Evolutionary conservation across 169 alveolate genomes (phyloP), one percentile per base, ranked within the genome.

Genomic region (Plasmodium gonderi): DNA sequence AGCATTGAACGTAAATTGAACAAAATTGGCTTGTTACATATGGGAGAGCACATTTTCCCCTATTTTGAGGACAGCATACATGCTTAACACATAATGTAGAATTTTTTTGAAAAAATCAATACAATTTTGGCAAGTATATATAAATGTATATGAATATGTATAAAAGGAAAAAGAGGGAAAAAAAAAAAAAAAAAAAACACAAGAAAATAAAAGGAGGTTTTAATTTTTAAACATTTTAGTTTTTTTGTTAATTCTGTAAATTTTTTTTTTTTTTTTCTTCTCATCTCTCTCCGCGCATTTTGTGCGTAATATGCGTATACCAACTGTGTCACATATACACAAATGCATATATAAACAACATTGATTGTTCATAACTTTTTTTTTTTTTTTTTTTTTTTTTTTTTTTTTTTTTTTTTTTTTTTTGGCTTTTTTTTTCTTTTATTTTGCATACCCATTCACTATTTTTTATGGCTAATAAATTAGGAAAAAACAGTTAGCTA

Each of bases 171-270:
- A 47, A 80, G 36, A 64, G 26, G 20, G 69, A 80, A 47, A 80
- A 14, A 82, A 3, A 45, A 40, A 33, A 2, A 44, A 82, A 47
- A 38, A 17, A 29, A 67, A 47, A 38, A 17, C 17, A 67, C 20
- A n/a, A 65, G 26, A 72, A 42, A 44, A 82, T 40, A 11, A 45
- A 82, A 82, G 92, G 77, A 82, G 92, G 92, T 82, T 82, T 80
- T 82, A 82, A 82, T 82, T 82, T 82, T 82, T 82, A 82, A 82
- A 82, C 82, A 82, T 45, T 82, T 82, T 60, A 82, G 92, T 82
- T 82, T 82, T 82, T 82, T 82, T 82, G 81, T 68, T 82, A 82
- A 45, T 82, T 82, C 76, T 68, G 82, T 82, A 68, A 82, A 68
- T 68, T 82, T 82, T 69, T 82, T 80, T 49, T 7, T 7, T 49